A percentile compares a stretch with the other conserved stretches of the same genome.
Conservation (phyloP, 768 basidiomycete genomes). For the Pleurotus tuoliensis region DNA sequence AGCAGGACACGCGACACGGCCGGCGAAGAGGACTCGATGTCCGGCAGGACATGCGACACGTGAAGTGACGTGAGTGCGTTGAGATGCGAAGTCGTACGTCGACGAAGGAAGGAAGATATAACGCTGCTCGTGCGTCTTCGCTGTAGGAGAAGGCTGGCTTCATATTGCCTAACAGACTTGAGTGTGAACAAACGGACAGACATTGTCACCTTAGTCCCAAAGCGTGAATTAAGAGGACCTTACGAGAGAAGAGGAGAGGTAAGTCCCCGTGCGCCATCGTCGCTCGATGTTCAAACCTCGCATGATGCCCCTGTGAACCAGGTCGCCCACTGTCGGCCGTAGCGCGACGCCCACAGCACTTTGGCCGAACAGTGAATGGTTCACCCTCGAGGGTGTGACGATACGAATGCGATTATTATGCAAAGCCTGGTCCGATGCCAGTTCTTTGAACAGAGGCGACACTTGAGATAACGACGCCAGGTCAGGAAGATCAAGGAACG, state of each 20-base stretch:
- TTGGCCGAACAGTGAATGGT: conserved; percentile 60
- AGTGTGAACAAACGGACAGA: too few relatives aligned
- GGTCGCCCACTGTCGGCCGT: conserved; percentile 61
- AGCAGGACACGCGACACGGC: conserved; percentile 57
- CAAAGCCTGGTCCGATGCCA: conserved; percentile 61
- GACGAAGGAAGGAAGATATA: conserved; percentile 51
- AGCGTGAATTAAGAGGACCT: conserved; percentile 17
- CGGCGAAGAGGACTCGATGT: conserved; percentile 55
- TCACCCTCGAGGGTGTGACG: conserved; percentile 63
- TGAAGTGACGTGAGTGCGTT: conserved; percentile 40
- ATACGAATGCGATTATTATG: conserved; percentile 59
- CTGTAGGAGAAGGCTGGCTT: conserved; percentile 49
- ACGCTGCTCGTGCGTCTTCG: conserved; percentile 50
- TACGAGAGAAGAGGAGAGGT: conserved; percentile 61
- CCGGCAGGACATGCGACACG: conserved; percentile 53
- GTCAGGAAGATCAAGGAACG: conserved; percentile 73
- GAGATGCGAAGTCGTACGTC: conserved; percentile 32
- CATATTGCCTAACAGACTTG: conserved; percentile 67
- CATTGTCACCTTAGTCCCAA: conserved; percentile 10
- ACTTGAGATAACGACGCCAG: conserved; percentile 49
- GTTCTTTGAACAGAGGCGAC: conserved; percentile 39
- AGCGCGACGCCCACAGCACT: conserved; percentile 52
- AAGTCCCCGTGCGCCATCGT: conserved; percentile 61
- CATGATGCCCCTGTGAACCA: conserved; percentile 68
- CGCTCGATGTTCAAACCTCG: conserved; percentile 64